Base-by-base conservation (phyloP, 176 grass and related monocot genomes). In the Cenchrus purpureus region DNA sequence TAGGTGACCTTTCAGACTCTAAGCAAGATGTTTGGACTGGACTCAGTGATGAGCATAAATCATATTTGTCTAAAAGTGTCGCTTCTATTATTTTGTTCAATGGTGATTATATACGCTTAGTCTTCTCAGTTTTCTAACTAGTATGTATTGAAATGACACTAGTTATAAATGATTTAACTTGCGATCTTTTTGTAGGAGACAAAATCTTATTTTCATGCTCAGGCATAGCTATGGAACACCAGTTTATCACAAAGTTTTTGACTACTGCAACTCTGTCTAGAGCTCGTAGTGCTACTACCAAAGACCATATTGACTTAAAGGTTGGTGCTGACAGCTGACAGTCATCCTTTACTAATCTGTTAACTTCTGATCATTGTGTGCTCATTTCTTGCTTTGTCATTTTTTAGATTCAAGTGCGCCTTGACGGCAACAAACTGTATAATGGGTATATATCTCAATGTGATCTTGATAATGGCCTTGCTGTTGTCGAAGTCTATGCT, bases 401-500 rank as follows among this genome's bases (percentile, higher is more conserved):
- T 20, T 79, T 79, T 15, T 64, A 14, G 64, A 68, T 79, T 20
- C 15, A 58, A 58, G 63, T 69, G 74, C 12, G 34, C 16, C 73
- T 54, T 44, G 51, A 68, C 7, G 61, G 49, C 31, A 17, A 67
- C 12, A 19, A 48, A 71, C 48, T 76, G 15, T 43, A 10, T 42
- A 28, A 9, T 5, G 82, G 72, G 34, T 13, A 7, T 13, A 44
- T 84, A 29, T 2, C 8, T 31, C 25, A 29, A 54, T 76, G 20
- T 84, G 62, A 77, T 84, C 37, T 46, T 2, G 52, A 78, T 15
- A 1, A 49, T 7, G 16, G 9, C 34, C 58, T 85, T 77, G 61
- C 22, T 77, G 15, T 77, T 77, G 83, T 85, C 83, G 9, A 67
- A 14, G 45, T 74, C 31, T 20, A 3, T 25, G 25, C 25, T 20